Evolutionary conservation across 2,329 filamentous ascomycete genomes (phyloP), one percentile per base, ranked within the genome.

Genomic region (Aspergillus sp.): DNA sequence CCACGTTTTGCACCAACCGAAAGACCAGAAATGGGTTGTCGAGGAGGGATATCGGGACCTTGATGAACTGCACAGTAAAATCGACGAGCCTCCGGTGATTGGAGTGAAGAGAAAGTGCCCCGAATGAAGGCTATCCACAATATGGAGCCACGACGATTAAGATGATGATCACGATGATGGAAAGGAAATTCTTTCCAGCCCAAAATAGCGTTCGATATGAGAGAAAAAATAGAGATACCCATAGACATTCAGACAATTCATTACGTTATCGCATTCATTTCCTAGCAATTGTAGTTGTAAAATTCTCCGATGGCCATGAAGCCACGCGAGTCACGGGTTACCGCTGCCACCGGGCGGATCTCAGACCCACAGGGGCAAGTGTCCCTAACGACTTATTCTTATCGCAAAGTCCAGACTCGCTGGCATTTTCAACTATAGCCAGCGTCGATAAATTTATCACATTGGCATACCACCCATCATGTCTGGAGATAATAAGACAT

Each of bases 31-130:
- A 45, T 96, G 91, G 91, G 71, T 77, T 1, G 87, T 95, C 0
- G 90, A 96, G 64, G 90, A 96, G 38, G 90, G 90, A 0, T 95
- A 95, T 58, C 75, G 76, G 50, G 86, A 84, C 0, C 64, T 95
- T 42, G 86, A 91, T 46, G 69, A 65, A 28, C 46, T 77, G 37
- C 64, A 63, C 30, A 57, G 50, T 12, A 54, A 56, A 30, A 35
- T 48, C 5, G 56, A 61, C 29, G 47, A 52, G 11, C 28, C 45
- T 28, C 31, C n/a, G 8, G 8, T 8, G 31, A 32, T 32, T 9
- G 31, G n/a, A 9, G 8, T 9, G 31, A n/a, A n/a, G 31, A n/a
- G 31, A 32, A 32, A 19, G 19, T 19, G 19, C 19, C 2, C 19
- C 4, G 19, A 19, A 19, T 19, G 19, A 19, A 19, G 19, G 19